phyloP scores from a whole-genome alignment of 148 eudicot genomes.

The Limonium bicolor region DNA sequence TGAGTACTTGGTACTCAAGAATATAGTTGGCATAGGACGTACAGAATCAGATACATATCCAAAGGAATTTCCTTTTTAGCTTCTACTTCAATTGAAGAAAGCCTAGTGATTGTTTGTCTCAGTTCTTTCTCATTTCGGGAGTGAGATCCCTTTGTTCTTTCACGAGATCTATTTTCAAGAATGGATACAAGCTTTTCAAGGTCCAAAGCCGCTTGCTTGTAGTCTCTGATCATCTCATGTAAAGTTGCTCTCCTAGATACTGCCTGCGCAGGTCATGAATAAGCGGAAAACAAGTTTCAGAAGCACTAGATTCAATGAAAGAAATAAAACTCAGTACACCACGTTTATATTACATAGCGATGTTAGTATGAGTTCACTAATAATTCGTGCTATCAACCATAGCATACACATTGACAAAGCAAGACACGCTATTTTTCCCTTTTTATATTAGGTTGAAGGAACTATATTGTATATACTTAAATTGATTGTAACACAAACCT shows the following conservation, averaged over 20 bases:
- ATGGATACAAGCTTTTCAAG: slow-evolving; percentile 42
- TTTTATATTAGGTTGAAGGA: too few relatives aligned
- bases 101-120: slow-evolving; percentile 40
- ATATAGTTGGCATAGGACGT: slow-evolving; percentile 16
- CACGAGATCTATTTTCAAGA: slow-evolving; percentile 40
- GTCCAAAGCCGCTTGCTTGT: slow-evolving; percentile 57
- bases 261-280: slow-evolving; percentile 29
- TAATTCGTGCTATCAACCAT: too few relatives aligned
- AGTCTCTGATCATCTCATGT: slow-evolving; percentile 78
- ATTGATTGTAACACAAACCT: slow-evolving; percentile 28
- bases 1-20: neutral
- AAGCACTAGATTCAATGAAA: too few relatives aligned
- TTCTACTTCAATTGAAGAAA: slow-evolving; percentile 49
- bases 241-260: slow-evolving; percentile 75
- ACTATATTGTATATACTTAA: too few relatives aligned
- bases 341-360: too few relatives aligned
- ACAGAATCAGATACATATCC: slow-evolving; percentile 76
- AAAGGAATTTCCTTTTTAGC: slow-evolving; percentile 42
- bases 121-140: slow-evolving; percentile 44
- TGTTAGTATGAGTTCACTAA: too few relatives aligned
- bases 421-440: too few relatives aligned
- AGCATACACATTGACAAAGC: too few relatives aligned
- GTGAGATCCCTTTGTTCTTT: slow-evolving; percentile 28
- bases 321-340: too few relatives aligned
- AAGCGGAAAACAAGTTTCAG: too few relatives aligned